A percentile compares a stretch with the other conserved stretches of the same genome.
Evolutionary conservation across 257 asterid genomes (phyloP).

Genomic region (Phtheirospermum japonicum): DNA sequence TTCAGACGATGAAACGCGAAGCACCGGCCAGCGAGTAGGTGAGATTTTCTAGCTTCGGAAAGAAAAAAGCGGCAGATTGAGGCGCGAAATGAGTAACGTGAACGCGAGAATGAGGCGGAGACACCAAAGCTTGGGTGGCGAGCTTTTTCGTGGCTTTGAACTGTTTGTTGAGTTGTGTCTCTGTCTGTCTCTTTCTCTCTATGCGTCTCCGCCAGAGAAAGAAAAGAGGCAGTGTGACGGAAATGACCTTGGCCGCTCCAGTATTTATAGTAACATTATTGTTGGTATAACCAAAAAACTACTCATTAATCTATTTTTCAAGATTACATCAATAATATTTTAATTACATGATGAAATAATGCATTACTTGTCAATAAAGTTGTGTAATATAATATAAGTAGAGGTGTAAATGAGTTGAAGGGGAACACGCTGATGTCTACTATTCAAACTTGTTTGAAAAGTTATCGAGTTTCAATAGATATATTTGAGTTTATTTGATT

Average conservation of each 20-base stretch:
- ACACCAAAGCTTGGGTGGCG: slow-evolving; percentile 28
- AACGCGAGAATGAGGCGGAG: slow-evolving; percentile 34
- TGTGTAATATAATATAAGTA: no score
- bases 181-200: slow-evolving; percentile 4
- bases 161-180: slow-evolving; percentile 3
- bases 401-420: no score
- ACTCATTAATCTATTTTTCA: no score
- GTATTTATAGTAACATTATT: neutral
- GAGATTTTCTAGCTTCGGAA: neutral
- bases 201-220: slow-evolving; percentile 34
- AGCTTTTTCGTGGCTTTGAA: slow-evolving; percentile 28
- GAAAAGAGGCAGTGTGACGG: slow-evolving; percentile 27
- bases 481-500: no score
- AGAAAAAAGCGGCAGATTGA: slow-evolving; percentile 17
- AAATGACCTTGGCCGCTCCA: slow-evolving; percentile 23
- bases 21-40: neutral
- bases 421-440: no score
- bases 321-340: no score
- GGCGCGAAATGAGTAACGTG: slow-evolving; percentile 19
- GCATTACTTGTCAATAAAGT: no score
- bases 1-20: slow-evolving; percentile 15
- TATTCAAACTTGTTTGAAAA: no score
- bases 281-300: no score
- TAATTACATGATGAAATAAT: no score
- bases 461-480: no score